Base-by-base conservation (phyloP, 495 filamentous ascomycete genomes). In the Penicillium flavigenum region DNA sequence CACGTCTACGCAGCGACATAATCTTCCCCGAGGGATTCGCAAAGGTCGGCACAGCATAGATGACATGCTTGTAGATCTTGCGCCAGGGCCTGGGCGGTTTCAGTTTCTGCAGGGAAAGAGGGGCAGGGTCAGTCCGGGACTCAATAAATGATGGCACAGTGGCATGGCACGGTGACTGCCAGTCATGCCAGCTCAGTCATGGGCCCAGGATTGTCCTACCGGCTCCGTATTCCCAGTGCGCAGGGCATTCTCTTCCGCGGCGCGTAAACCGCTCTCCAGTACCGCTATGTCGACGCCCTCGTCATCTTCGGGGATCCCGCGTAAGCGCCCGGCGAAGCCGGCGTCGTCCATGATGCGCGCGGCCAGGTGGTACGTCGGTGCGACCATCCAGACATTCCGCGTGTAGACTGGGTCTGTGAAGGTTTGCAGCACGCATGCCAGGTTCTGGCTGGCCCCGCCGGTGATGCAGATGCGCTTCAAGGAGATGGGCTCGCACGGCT, bases 41-140 rank as follows among this genome's bases (percentile, higher is more conserved):
- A 66, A 88, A 92, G 0, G 89, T 92, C 0, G 92, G 88, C 5
- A 91, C 88, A 19, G 81, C 82, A 65, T 97, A 97, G 62, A 97
- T 85, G 59, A 96, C 65, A 65, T 94, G 89, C 31, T 83, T 83
- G 71, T 96, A 96, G 56, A 88, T 81, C 64, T 89, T 92, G 49
- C 71, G 73, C 77, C 74, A 81, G 24, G 79, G 72, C 51, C 72
- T 67, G 3, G 60, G 34, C 3, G 73, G 68, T 63, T 80, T 82
- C 58, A 72, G 57, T 58, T 61, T 67, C 74, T 79, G 41, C 45
- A 47, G 27, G 29, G 31, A 53, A 52, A n/a, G 24, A 50, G 47
- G 49, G 22, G 42, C 31, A n/a, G n/a, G 7, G 52, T 66, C 45
- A 68, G 58, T 53, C 47, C 24, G 31, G 12, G 14, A 43, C 52